Conservation (phyloP, 2,329 filamentous ascomycete genomes). For the Thelonectria olida region DNA sequence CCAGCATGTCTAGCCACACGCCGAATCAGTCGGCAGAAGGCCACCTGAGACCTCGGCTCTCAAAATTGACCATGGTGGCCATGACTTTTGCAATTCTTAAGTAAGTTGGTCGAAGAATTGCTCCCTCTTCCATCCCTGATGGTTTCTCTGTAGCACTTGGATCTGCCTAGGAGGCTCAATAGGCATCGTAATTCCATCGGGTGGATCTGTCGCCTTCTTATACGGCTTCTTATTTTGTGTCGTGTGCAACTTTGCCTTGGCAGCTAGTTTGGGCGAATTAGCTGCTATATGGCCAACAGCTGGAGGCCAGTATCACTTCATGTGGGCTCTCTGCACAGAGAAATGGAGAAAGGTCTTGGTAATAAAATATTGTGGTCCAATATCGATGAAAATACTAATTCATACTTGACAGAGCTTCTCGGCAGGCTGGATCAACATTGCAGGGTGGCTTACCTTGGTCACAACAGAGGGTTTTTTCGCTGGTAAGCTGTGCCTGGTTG, state of each 20-base stretch:
- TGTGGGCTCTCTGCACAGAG: conserved; percentile 50
- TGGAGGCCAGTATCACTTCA: conserved; percentile 57
- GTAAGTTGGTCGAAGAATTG: too few relatives aligned
- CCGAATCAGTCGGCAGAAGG: conserved; percentile 22
- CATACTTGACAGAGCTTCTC: conserved; percentile 48
- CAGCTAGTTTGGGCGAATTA: conserved; percentile 53
- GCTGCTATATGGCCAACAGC: conserved; percentile 55
- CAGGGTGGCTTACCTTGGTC: conserved; percentile 46
- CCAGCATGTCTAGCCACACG: background rate
- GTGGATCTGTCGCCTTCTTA: conserved; percentile 50
- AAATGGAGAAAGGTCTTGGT: conserved; percentile 51
- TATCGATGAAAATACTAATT: background rate
- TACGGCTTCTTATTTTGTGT: conserved; percentile 58
- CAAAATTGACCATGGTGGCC: conserved; percentile 51
- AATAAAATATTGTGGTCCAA: background rate
- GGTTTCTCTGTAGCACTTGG: conserved; percentile 26
- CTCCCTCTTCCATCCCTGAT: conserved; percentile 23
- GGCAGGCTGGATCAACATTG: conserved; percentile 56
- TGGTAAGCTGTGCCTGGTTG: conserved; percentile 29
- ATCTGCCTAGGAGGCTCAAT: conserved; percentile 52
- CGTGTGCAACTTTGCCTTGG: conserved; percentile 53
- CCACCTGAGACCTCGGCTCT: conserved; percentile 47
- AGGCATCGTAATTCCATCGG: conserved; percentile 52
- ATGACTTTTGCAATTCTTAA: conserved; percentile 54
- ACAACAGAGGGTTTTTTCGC: conserved; percentile 54